phyloP scores from a whole-genome alignment of 768 basidiomycete species.

The Leccinellum luteum region DNA sequence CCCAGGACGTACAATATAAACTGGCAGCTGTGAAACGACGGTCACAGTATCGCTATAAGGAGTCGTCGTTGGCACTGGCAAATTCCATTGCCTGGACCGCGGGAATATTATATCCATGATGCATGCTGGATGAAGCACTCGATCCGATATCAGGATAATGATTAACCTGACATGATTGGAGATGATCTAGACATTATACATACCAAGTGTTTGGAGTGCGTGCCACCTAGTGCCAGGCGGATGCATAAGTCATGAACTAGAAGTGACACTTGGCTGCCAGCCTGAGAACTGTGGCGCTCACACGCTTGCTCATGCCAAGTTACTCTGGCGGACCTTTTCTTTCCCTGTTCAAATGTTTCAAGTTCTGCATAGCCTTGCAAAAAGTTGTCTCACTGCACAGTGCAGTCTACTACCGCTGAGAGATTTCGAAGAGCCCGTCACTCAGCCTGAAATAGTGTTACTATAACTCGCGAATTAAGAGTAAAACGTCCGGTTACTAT shows the following conservation, averaged over 20 bases:
- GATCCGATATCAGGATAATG: neutral
- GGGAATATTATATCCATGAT: no score
- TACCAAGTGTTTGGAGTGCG: neutral
- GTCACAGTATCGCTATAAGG: neutral
- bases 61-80: neutral
- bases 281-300: neutral
- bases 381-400: neutral
- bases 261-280: neutral
- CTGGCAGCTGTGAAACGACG: neutral
- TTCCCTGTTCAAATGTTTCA: neutral
- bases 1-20: neutral
- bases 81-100: neutral
- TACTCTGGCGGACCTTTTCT: no score
- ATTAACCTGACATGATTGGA: neutral
- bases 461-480: neutral
- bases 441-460: neutral
- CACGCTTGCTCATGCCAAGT: neutral
- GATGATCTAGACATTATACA: neutral
- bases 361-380: neutral
- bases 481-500: neutral
- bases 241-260: neutral
- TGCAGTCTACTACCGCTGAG: neutral
- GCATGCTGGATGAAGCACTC: neutral
- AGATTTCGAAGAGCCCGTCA: neutral
- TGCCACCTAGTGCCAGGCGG: neutral